Evolutionary conservation across 1,284 basidiomycete genomes (phyloP), one percentile per base, ranked within the genome.

Genomic region (Chalciporus sp.): DNA sequence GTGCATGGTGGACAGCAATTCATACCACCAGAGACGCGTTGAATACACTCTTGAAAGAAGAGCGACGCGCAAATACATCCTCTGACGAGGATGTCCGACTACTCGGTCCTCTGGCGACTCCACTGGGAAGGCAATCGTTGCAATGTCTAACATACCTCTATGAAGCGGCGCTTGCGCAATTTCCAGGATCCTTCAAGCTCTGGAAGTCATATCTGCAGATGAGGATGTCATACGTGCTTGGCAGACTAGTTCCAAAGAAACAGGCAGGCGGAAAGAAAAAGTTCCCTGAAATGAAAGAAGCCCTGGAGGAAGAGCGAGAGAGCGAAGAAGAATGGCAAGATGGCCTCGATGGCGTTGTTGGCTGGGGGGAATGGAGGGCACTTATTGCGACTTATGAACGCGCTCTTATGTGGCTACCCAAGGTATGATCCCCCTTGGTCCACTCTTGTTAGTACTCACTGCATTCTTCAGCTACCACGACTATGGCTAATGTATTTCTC

Each of bases 401-500:
- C 58, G 92, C 93, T 52, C 77, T 99, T 33, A 93, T 92, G 83
- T 98, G 94, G 90, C 74, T 98, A 49, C 93, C 94, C 55, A 90
- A 85, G 70, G 94, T 94, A 64, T 59, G 88, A 23, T 46, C 42
- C 3, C 31, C 11, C 19, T 53, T 44, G 54, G 42, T 29, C 46
- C 31, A 58, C 42, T 31, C 43, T 7, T 37, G 20, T 26, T 55
- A 27, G 46, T 59, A 33, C 49, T 58, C 33, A n/a, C 57, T 55
- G 51, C 57, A 46, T 55, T 17, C 17, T 62, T 47, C 39, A 95
- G 90, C 84, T 99, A 70, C 97, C 97, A 2, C 86, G 94, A 41
- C 71, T 98, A 65, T 99, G 97, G 97, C 74, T 98, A 42, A 84
- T 93, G 74, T 99, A 99, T 73, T 79, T 95, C 31, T 90, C 91